Percentiles rank a stretch among this genome's conserved stretches.
Conservation (phyloP, 1,284 basidiomycete species). For the Rhodotorula glutinis region DNA sequence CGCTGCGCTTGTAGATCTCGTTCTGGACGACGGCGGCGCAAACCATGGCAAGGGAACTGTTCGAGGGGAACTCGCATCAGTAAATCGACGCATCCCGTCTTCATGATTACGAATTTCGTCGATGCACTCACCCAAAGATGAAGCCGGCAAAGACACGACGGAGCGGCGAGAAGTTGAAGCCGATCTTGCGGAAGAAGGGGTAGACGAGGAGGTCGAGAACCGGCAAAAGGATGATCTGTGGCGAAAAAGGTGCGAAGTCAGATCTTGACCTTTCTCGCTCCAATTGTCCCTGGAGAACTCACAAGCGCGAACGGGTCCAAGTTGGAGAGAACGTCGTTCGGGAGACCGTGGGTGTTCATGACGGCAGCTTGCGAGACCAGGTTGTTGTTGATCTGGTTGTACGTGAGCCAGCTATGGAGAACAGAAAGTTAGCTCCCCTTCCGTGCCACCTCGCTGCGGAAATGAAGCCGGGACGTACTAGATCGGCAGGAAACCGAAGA, state of each 20-base stretch:
- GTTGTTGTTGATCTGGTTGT: slow-evolving; percentile 47
- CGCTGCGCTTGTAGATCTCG: slow-evolving; percentile 60
- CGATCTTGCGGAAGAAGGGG: slow-evolving; percentile 63
- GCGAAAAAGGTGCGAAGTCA: background rate
- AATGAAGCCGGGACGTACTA: slow-evolving; percentile 40
- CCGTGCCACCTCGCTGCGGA: background rate
- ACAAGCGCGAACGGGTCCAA: slow-evolving; percentile 44
- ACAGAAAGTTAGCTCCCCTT: too few species aligned
- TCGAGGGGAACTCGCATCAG: too few species aligned
- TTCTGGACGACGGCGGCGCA: slow-evolving; percentile 61
- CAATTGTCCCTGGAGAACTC: background rate
- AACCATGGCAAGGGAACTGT: slow-evolving; percentile 41
- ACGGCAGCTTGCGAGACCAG: slow-evolving; percentile 34
- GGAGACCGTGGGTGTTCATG: slow-evolving; percentile 43
- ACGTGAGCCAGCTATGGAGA: slow-evolving; percentile 60
- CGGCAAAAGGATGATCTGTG: slow-evolving; percentile 44
- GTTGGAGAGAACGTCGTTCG: slow-evolving; percentile 49
- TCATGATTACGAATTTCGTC: slow-evolving; percentile 56
- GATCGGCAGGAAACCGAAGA: slow-evolving; percentile 67
- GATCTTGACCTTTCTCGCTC: too few species aligned
- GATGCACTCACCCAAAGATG: slow-evolving; percentile 53
- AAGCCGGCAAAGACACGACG: slow-evolving; percentile 75
- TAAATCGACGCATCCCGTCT: too few species aligned
- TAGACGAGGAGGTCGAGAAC: slow-evolving; percentile 56
- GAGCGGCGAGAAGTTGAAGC: slow-evolving; percentile 67